A percentile compares a stretch with the other conserved stretches of the same genome.
Conservation (phyloP, 371 early-diverging fungal genomes). For the Mycotypha africana region DNA sequence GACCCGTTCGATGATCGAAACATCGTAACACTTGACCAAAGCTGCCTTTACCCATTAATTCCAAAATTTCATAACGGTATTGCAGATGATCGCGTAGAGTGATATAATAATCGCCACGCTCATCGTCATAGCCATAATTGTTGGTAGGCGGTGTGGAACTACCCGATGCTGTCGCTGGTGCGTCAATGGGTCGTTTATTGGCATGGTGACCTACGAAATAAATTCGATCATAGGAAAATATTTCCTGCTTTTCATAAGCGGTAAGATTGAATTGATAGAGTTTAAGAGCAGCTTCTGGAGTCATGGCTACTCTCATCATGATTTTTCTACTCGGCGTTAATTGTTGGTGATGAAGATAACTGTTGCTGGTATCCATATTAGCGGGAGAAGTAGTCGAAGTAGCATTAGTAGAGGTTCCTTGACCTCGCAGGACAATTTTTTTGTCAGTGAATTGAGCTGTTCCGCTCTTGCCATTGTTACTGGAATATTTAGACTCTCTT, state of each 20-base stretch:
- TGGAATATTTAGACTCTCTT: too few relatives aligned
- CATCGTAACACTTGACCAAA: slow-evolving; percentile 91
- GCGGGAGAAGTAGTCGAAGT: background rate
- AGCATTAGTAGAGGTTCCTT: slow-evolving; percentile 3
- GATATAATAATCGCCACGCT: slow-evolving; percentile 78
- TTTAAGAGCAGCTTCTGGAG: slow-evolving; percentile 50
- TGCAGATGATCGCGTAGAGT: slow-evolving; percentile 71
- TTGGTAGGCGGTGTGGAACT: slow-evolving; percentile 44
- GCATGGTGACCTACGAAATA: slow-evolving; percentile 83
- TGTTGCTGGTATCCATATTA: background rate
- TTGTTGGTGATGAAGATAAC: slow-evolving; percentile 1
- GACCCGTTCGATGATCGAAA: slow-evolving; percentile 70
- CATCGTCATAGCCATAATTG: slow-evolving; percentile 80
- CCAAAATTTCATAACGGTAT: slow-evolving; percentile 80
- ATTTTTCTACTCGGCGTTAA: too few relatives aligned
- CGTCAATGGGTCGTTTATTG: slow-evolving; percentile 45
- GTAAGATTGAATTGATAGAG: slow-evolving; percentile 64
- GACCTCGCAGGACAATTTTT: slow-evolving; percentile 17
- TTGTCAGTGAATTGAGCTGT: too few relatives aligned
- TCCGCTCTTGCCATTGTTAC: too few relatives aligned
- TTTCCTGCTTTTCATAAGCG: slow-evolving; percentile 78
- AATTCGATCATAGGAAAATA: slow-evolving; percentile 70
- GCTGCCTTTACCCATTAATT: slow-evolving; percentile 82
- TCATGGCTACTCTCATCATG: slow-evolving; percentile 39
- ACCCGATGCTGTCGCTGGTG: too few relatives aligned